A percentile compares a stretch with the other conserved stretches of the same genome.
phyloP scores from a whole-genome alignment of 169 alveolate genomes.

The Plasmodium falciparum region DNA sequence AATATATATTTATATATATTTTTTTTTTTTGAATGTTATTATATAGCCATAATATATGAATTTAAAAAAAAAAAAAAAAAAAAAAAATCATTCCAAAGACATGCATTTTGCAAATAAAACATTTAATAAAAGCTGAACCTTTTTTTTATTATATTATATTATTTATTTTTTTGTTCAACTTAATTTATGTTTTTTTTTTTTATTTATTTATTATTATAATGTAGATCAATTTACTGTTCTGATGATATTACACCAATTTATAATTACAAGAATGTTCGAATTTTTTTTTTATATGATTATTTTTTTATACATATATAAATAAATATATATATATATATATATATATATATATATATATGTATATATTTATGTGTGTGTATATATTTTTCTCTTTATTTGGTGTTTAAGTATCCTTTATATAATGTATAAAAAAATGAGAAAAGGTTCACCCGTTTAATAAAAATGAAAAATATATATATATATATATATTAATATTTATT shows the following conservation, averaged over 20 bases:
- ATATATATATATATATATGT: not conserved
- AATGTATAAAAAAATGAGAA: not conserved
- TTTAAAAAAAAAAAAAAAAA: not conserved
- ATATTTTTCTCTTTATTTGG: not conserved
- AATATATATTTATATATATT: not conserved
- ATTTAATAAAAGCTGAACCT: not conserved
- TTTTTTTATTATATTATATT: not conserved
- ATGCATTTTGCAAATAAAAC: conserved; percentile 9
- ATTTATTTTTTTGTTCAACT: too few relatives aligned
- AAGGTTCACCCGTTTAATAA: not conserved
- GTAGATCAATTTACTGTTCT: not conserved
- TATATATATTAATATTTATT: not conserved
- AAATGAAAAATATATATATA: not conserved
- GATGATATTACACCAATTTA: not conserved
- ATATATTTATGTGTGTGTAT: not conserved
- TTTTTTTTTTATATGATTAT: not conserved
- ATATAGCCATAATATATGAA: not conserved
- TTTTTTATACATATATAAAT: not conserved
- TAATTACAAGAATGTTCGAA: not conserved
- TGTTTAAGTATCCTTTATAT: not conserved
- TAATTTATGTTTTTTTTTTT: too few relatives aligned
- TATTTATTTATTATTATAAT: not conserved
- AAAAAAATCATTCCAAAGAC: conserved; percentile 2
- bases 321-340: not conserved
- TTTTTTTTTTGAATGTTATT: not conserved